Evolutionary conservation across 768 basidiomycete species (phyloP), one percentile per base, ranked within the genome.

Genomic region (Lentinula lateritia): DNA sequence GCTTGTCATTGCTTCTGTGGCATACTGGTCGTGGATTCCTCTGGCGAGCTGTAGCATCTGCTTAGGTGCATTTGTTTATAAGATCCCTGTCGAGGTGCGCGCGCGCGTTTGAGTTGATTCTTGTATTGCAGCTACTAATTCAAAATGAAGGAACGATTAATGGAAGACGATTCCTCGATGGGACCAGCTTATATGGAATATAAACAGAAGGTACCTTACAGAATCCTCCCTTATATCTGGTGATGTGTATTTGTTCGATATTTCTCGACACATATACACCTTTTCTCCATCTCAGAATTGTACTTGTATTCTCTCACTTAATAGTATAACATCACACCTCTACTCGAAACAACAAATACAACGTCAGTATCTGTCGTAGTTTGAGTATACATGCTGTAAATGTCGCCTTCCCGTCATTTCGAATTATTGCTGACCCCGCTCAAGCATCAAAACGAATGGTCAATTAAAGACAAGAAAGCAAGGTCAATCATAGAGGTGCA

Each of bases 21-120:
- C 71, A 66, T 68, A 66, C 38, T 75, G 75, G 75, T 75, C 74
- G 34, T 76, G 75, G 62, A 67, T 67, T 8, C 75, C 75, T 20
- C 67, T 76, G 52, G 66, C 66, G 1, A 67, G 67, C 35, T 56
- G 72, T 9, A 61, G 63, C n/a, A 54, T 73, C 10, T 64, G 65
- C 52, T 63, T 62, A 1, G 65, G 64, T 5, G 70, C 68, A 10
- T 66, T 76, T 20, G 69, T 69, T 9, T 52, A 71, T 36, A 75
- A 76, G 52, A 75, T 76, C 36, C 71, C 74, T 15, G 62, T 70
- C 52, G 75, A 76, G 68, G 74, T 74, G 28, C 23, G 67, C 58
- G 12, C 16, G 43, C 32, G 15, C 6, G 12, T 18, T n/a, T 42
- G 8, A 8, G 34, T 45, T 6, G 4, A 34, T 62, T 23, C 18